Evolutionary conservation across 768 basidiomycete genomes (phyloP).

Genomic region (Suillus tomentosus): DNA sequence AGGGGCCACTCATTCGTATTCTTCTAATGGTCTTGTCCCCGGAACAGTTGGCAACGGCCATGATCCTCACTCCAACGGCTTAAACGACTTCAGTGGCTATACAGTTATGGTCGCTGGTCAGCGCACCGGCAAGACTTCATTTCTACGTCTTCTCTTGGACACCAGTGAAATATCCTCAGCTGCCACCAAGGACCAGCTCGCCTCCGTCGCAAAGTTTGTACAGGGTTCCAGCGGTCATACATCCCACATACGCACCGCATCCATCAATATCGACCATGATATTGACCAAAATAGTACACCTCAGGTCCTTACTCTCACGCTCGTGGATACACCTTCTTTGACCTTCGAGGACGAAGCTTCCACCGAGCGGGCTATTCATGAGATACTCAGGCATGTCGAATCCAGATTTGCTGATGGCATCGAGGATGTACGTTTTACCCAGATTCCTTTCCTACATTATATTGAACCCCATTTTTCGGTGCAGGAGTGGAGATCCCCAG

Average conservation of each 20-base stretch:
- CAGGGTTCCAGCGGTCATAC: constrained; percentile 75
- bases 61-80: constrained; percentile 25
- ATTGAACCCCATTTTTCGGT: constrained; percentile 22
- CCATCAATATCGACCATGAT: constrained; percentile 71
- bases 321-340: constrained; percentile 82
- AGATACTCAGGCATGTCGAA: constrained; percentile 74
- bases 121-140: constrained; percentile 84
- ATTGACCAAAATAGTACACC: constrained; percentile 46
- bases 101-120: constrained; percentile 83
- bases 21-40: constrained; percentile 31
- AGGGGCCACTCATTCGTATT: constrained; percentile 24
- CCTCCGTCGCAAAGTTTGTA: constrained; percentile 79
- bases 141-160: constrained; percentile 84
- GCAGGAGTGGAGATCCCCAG: constrained; percentile 72
- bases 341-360: constrained; percentile 69
- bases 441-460: constrained; percentile 23
- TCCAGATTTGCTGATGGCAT: constrained; percentile 69
- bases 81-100: constrained; percentile 40
- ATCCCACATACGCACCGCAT: constrained; percentile 67
- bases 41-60: constrained; percentile 30
- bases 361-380: constrained; percentile 63
- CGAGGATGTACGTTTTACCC: constrained; percentile 65
- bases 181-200: constrained; percentile 73
- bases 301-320: constrained; percentile 60
- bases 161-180: constrained; percentile 66